Conservation (phyloP, 257 asterid genomes). For the Solanum bulbocastanum region DNA sequence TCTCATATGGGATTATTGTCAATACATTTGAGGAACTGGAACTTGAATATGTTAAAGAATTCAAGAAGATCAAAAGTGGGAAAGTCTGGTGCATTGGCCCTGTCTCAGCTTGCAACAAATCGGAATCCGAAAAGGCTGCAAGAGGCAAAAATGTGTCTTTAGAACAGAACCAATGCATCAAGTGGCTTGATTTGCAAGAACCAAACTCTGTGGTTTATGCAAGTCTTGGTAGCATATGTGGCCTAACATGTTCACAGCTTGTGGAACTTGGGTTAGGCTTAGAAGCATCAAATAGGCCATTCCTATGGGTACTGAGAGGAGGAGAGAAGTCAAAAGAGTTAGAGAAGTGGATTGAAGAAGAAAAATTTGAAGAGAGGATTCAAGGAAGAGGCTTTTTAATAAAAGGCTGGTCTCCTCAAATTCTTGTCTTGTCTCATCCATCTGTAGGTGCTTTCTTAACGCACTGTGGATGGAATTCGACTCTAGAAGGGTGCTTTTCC, state of each 20-base stretch:
- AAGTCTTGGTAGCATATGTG: slow-evolving; percentile 32
- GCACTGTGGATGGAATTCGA: slow-evolving; percentile 91
- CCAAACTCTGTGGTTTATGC: slow-evolving; percentile 31
- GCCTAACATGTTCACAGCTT: slow-evolving; percentile 17
- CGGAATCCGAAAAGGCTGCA: slow-evolving; percentile 14
- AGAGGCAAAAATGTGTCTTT: slow-evolving; percentile 30
- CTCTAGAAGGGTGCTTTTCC: slow-evolving; percentile 57
- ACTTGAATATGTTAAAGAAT: slow-evolving; percentile 20
- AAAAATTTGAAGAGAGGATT: slow-evolving; percentile 43
- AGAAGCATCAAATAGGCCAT: slow-evolving; percentile 28
- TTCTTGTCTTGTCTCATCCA: slow-evolving; percentile 50
- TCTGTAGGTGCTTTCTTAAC: slow-evolving; percentile 56
- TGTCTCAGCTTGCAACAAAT: slow-evolving; percentile 23
- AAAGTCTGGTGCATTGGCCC: slow-evolving; percentile 78
- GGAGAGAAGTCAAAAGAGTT: slow-evolving; percentile 31
- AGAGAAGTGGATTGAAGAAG: slow-evolving; percentile 49
- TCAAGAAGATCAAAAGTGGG: slow-evolving; percentile 11
- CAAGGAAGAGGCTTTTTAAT: slow-evolving; percentile 50
- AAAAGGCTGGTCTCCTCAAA: slow-evolving; percentile 88
- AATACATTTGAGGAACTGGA: slow-evolving; percentile 49
- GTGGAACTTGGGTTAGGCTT: slow-evolving; percentile 29
- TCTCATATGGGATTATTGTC: slow-evolving; percentile 31
- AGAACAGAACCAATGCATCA: slow-evolving; percentile 10
- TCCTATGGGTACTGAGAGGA: slow-evolving; percentile 34
- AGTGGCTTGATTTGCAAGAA: slow-evolving; percentile 24